Conservation (phyloP, 169 alveolate species). For the Plasmodium vinckei region DNA sequence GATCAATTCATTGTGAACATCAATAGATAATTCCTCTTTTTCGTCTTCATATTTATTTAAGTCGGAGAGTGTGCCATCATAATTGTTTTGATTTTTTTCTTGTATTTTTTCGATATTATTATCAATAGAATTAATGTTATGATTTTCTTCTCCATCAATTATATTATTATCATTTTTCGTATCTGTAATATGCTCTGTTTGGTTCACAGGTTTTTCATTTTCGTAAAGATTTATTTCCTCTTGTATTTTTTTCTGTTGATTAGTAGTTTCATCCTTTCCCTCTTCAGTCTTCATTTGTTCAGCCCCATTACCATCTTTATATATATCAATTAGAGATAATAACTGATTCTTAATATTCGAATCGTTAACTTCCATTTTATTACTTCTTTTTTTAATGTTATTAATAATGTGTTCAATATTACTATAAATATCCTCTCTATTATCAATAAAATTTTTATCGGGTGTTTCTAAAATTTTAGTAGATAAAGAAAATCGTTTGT, state of each 20-base stretch:
- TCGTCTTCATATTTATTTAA: conserved; percentile 9
- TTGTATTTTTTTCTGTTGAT: not conserved
- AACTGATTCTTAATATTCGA: conserved; percentile 68
- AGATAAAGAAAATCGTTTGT: conserved; percentile 62
- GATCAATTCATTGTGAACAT: conserved; percentile 46
- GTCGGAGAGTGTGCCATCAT: not conserved
- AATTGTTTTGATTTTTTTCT: not conserved
- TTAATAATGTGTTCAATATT: conserved; percentile 25
- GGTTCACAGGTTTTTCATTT: not conserved
- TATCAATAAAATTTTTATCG: conserved; percentile 59
- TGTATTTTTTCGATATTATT: not conserved
- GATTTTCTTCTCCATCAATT: not conserved
- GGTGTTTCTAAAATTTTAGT: conserved; percentile 63
- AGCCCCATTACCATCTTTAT: conserved; percentile 25
- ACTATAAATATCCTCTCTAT: conserved; percentile 35
- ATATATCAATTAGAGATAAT: conserved; percentile 61
- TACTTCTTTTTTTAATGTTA: conserved; percentile 51
- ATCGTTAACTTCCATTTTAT: conserved; percentile 26
- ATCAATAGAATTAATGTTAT: not conserved
- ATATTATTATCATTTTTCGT: not conserved
- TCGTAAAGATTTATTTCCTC: not conserved
- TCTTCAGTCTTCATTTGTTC: not conserved
- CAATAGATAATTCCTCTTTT: conserved; percentile 43
- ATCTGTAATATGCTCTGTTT: not conserved
- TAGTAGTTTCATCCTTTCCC: not conserved